A percentile compares a stretch with the other conserved stretches of the same genome.
phyloP scores from a whole-genome alignment of 2,329 filamentous ascomycete genomes.

The Incumbomyces lentus region DNA sequence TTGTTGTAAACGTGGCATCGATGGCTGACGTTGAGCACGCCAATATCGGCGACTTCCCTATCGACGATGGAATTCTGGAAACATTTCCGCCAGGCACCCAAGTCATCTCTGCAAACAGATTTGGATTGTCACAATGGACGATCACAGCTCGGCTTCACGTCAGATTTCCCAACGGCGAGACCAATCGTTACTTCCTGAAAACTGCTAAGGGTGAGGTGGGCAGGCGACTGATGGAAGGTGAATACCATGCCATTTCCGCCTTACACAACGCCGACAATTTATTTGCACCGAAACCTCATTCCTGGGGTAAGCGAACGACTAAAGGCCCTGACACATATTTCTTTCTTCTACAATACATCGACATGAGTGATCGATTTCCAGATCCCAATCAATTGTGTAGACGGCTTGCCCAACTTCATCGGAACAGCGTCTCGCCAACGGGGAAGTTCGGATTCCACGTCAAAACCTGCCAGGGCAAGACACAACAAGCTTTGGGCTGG shows the following conservation, averaged over 20 bases:
- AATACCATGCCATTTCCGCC: constrained; percentile 25
- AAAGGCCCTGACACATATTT: constrained; percentile 21
- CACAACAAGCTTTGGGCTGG: constrained; percentile 25
- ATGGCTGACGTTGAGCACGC: no score
- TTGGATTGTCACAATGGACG: no score
- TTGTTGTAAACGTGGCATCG: no score
- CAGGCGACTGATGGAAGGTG: constrained; percentile 22
- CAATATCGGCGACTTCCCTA: no score
- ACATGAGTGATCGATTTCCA: constrained; percentile 23
- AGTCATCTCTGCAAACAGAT: no score
- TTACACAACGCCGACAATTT: constrained; percentile 22
- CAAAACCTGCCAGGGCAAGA: constrained; percentile 25
- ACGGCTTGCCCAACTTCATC: constrained; percentile 24
- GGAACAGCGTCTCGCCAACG: constrained; percentile 24
- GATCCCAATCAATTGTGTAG: constrained; percentile 21
- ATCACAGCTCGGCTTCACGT: no score
- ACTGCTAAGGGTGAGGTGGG: constrained; percentile 3
- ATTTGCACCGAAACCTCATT: constrained; percentile 24
- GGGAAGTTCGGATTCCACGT: constrained; percentile 31
- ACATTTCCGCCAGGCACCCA: no score
- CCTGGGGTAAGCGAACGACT: constrained; percentile 21
- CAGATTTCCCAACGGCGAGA: no score
- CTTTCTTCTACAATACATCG: constrained; percentile 24
- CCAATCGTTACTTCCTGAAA: no score
- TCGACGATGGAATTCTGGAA: no score